These are phyloP conservation scores for Alnus rubra DNA, from an alignment of 306 rosid species.

Conservation along the genomic window DNA sequence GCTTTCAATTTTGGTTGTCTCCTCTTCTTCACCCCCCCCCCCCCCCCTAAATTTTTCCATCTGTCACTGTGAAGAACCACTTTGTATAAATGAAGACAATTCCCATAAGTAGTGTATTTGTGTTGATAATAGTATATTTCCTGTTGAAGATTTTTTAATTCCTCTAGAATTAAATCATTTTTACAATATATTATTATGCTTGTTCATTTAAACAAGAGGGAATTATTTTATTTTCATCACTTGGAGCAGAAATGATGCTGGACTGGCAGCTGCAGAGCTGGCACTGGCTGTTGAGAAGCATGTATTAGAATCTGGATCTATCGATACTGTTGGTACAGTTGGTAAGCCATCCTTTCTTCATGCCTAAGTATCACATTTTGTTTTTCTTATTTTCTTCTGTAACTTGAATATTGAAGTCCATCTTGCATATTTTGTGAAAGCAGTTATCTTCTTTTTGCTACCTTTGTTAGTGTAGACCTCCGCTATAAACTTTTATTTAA, in stretches of 20 bases:
- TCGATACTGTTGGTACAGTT: conserved; percentile 92
- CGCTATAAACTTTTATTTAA: conserved; percentile 17
- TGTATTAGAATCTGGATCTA: conserved; percentile 85
- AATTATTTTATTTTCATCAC: conserved; percentile 22
- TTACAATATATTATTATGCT: conserved; percentile 1
- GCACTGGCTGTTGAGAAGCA: conserved; percentile 86
- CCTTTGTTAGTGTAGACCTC: neutral
- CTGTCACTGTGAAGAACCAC: neutral
- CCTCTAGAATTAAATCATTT: neutral
- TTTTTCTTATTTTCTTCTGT: neutral
- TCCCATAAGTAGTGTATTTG: neutral
- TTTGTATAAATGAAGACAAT: neutral
- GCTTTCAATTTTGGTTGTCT: neutral
- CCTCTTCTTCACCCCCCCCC: neutral
- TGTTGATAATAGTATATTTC: neutral
- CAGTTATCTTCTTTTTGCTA: neutral
- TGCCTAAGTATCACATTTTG: neutral
- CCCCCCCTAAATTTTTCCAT: neutral
- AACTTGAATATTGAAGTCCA: neutral
- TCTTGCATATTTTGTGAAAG: neutral
- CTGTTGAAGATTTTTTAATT: neutral
- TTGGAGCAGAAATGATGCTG: conserved; percentile 84
- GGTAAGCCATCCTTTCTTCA: conserved; percentile 49
- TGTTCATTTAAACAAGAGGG: neutral
- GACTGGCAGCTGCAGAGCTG: conserved; percentile 93